These are phyloP conservation scores for Bromus sterilis DNA, from an alignment of 176 grass and related monocot genomes.

Conservation along the genomic window DNA sequence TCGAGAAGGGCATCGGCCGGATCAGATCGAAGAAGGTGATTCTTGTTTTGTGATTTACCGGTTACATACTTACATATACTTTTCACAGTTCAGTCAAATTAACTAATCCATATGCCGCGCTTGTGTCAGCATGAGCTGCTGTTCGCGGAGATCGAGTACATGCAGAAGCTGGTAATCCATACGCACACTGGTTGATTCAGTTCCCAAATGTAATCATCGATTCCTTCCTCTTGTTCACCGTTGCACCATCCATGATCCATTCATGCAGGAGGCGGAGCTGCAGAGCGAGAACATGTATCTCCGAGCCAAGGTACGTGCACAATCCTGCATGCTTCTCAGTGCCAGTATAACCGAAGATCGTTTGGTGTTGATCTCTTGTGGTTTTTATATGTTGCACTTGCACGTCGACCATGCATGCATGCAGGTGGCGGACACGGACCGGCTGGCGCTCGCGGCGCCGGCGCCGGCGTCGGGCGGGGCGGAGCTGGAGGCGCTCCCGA, in stretches of 20 bases:
- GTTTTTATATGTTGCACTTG: background rate
- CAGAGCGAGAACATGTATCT: constrained; percentile 11
- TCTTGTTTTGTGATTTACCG: background rate
- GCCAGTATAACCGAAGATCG: background rate
- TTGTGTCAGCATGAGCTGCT: background rate
- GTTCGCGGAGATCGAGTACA: background rate
- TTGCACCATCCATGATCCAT: background rate
- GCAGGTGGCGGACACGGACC: background rate
- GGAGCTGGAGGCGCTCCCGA: constrained; percentile 7
- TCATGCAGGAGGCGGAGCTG: background rate
- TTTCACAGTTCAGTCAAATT: background rate
- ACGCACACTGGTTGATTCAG: background rate
- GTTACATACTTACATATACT: background rate
- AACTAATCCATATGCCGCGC: background rate
- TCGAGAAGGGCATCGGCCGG: background rate
- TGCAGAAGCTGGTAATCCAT: background rate
- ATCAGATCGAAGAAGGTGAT: background rate
- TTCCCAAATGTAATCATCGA: background rate
- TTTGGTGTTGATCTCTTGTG: background rate
- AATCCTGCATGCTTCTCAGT: background rate
- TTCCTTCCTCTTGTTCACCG: background rate
- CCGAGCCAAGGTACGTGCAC: background rate
- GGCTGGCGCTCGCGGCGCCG: background rate
- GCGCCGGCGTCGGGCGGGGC: background rate
- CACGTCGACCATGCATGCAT: background rate